These are phyloP conservation scores for Camillea tinctor DNA, from an alignment of 2,329 filamentous ascomycete species.

Conservation along the genomic window DNA sequence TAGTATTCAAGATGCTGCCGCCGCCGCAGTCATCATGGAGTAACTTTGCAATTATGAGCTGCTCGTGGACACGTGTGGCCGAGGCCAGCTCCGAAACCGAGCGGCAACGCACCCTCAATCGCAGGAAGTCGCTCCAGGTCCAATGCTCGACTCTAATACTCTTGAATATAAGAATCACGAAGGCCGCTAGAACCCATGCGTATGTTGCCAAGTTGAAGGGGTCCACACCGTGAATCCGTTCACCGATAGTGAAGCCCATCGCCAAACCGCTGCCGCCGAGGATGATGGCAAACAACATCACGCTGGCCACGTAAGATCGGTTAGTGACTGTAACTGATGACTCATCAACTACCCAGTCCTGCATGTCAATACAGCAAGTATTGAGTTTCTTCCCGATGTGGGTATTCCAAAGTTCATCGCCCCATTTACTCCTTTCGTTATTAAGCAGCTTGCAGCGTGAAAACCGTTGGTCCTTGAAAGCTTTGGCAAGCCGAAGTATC, in stretches of 20 bases:
- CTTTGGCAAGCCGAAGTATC: not conserved
- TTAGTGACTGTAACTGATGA: not conserved
- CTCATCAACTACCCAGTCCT: slow-evolving; percentile 6
- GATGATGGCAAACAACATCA: slow-evolving; percentile 3
- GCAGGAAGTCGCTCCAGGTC: slow-evolving; percentile 30
- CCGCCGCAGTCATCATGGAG: slow-evolving; percentile 15
- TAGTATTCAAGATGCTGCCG: slow-evolving; percentile 13
- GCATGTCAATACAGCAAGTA: not conserved
- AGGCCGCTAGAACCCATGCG: slow-evolving; percentile 26
- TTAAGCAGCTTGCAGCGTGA: not conserved
- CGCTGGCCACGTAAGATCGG: not conserved
- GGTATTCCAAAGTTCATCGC: not conserved
- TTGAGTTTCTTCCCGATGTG: not conserved
- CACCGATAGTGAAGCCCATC: slow-evolving; percentile 17
- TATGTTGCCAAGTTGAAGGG: slow-evolving; percentile 28
- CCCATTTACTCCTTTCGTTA: not conserved
- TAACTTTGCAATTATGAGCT: slow-evolving; percentile 23
- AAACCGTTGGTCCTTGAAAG: not conserved
- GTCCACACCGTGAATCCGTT: slow-evolving; percentile 25
- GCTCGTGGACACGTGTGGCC: slow-evolving; percentile 19
- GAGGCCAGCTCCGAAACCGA: slow-evolving; percentile 21
- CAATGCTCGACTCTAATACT: slow-evolving; percentile 22
- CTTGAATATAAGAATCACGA: slow-evolving; percentile 26
- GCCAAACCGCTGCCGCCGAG: slow-evolving; percentile 13
- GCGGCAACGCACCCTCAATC: slow-evolving; percentile 18